Base-by-base conservation (phyloP, 139 green algal species). In the Pleodorina starrii region DNA sequence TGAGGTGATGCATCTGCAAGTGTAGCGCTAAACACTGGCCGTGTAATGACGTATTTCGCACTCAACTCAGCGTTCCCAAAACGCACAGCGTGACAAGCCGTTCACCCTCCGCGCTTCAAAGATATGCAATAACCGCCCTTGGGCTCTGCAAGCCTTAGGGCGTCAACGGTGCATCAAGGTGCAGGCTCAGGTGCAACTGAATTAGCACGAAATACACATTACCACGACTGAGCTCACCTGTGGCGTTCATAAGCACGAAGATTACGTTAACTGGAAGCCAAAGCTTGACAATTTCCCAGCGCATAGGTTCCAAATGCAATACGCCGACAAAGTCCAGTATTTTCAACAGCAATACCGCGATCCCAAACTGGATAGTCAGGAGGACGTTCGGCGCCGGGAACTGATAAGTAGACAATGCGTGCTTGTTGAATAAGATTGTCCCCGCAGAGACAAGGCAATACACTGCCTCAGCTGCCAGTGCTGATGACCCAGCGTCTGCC, bases 231-330 rank as follows among this genome's bases (percentile, higher is more conserved):
- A n/a, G 44, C 57, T 32, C n/a, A 86, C 79, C 79, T 29, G 79
- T 78, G 19, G 81, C 81, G 59, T 87, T 87, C 81, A 87, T 87
- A 4, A 87, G 60, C 35, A 99, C 97, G 90, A 99, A 99, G 23
- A 99, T 96, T 42, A 98, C 21, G 89, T 99, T 99, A 23, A 99
- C 95, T 5, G 97, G 97, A 44, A 97, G 76, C 97, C 97, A 99
- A 0, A 93, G 50, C 63, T 82, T 90, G 2, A 93, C 88, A 1
- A 91, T 48, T 14, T 92, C 72, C 90, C 75, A 88, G 14, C 87
- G 73, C 63, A 89, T 38, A 0, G 91, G 91, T 32, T 92, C 81
- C 60, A 94, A 57, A 6, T 88, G 54, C 42, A 94, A 44, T 27
- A 88, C 27, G 32, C 91, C 88, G 17, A 91, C 0, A 40, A 87